Evolutionary conservation across 306 rosid genomes (phyloP), one percentile per base, ranked within the genome.

Genomic region (Casuarina cunninghamiana): DNA sequence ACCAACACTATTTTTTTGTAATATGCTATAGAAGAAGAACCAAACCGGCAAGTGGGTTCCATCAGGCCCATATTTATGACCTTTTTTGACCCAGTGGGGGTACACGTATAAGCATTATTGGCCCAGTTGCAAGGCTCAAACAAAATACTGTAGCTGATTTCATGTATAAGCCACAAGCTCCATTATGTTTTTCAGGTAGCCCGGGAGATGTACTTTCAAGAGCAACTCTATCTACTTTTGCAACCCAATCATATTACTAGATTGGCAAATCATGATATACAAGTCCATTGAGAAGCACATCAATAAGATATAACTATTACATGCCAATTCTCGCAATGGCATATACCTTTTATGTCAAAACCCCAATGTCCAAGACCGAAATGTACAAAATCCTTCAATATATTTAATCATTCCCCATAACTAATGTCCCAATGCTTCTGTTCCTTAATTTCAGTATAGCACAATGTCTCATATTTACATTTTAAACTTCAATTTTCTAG

Each of bases 281-380:
- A 55, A 26, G 37, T 57, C 63, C 38, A 57, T 57, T 21, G 10
- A 57, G 63, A 1, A 0, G 19, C 8, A 10, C 10, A 55, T 55
- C 62, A 46, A 46, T 9, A 17, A 55, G 62, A 57, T 21, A 26
- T 13, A 58, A 58, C 32, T 58, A 58, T 26, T 58, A 58, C 37
- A 4, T 10, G 65, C 44, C 69, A 67, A 67, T 67, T 17, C 71
- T 17, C 6, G n/a, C 42, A 41, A 67, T 42, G 26, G 53, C 21
- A 53, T 26, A 69, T 72, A 95, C 98, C 98, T 95, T 95, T 95
- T 3, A 89, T 83, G 85, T 95, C 97, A 67, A 97, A 95, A 51
- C 97, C 98, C 98, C 97, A 92, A 73, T 92, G 97, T 70, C 90
- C 84, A 68, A 95, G 98, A 60, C 98, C 98, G 86, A 87, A 87